A percentile compares a stretch with the other conserved stretches of the same genome.
These are phyloP conservation scores for Sugiyamaella pinicola DNA, from an alignment of 1,139 yeast species.

Conservation along the genomic window DNA sequence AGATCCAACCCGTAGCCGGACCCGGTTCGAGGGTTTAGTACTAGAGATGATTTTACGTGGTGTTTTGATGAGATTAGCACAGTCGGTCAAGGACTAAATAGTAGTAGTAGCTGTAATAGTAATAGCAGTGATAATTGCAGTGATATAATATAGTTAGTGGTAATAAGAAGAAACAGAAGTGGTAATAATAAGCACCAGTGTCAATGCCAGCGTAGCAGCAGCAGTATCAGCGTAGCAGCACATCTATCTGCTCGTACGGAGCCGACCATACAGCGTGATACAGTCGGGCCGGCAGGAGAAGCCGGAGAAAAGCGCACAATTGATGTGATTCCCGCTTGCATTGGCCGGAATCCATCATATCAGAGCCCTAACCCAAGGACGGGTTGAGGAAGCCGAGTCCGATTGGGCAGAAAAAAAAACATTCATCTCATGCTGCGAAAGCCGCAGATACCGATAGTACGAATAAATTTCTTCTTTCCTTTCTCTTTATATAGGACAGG, in stretches of 20 bases:
- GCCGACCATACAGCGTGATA: slow-evolving; percentile 6
- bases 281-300: background rate
- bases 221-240: too few species aligned
- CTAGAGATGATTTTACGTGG: background rate
- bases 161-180: too few species aligned
- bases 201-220: too few species aligned
- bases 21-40: background rate
- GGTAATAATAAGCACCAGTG: too few species aligned
- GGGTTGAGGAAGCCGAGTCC: slow-evolving; percentile 14
- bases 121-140: too few species aligned
- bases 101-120: too few species aligned
- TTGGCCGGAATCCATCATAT: slow-evolving; percentile 4
- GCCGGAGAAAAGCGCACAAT: background rate
- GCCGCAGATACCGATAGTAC: slow-evolving; percentile 16
- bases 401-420: slow-evolving; percentile 13
- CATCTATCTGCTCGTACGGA: slow-evolving; percentile 3
- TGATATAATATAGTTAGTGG: too few species aligned
- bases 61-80: background rate
- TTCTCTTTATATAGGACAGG: slow-evolving; percentile 1
- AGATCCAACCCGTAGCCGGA: slow-evolving; percentile 16
- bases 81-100: too few species aligned
- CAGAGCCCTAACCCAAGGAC: slow-evolving; percentile 12
- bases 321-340: background rate
- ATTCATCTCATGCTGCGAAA: background rate
- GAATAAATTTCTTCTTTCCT: slow-evolving; percentile 2